Base-by-base conservation (phyloP, 2,329 filamentous ascomycete species). In the Penicillium nordicum region DNA sequence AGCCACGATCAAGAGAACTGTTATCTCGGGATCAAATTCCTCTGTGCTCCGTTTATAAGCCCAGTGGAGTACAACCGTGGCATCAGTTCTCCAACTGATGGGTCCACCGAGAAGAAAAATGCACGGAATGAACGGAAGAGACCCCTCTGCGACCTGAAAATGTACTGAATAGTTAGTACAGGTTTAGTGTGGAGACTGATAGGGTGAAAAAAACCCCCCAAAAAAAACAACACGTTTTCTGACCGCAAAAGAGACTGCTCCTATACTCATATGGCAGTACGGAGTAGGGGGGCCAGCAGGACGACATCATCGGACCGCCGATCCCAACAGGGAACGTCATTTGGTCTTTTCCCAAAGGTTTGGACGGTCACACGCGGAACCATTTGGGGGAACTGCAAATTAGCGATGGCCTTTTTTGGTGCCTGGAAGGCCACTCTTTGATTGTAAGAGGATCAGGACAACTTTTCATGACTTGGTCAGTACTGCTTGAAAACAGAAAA, bases 241-340 rank as follows among this genome's bases (percentile, higher is more conserved):
- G 52, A 41, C 51, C 51, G 29, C 46, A 37, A 29, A 29, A 27
- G 23, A 21, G 46, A 50, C 37, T 5, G 37, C 21, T 23, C 38
- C 38, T 30, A 37, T 52, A 23, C 29, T 18, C 3, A 57, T 59
- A 50, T 59, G 56, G 58, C 51, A 23, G 46, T 18, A 53, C 41
- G 48, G 42, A 32, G 34, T 38, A 40, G 42, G 50, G 32, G 42
- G 32, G 44, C 52, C 53, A 54, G 57, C 48, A 40, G 51, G 54
- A 57, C 60, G 58, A 63, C 62, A 62, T 63, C 62, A 64, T 63
- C 34, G 47, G 52, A 48, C 38, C 43, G 62, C 57, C 57, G 59
- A 63, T 64, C 62, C 41, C 55, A 53, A 45, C 23, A 36, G 21
- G 47, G 52, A 37, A 63, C 53, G 58, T 59, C 57, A 57, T 44